Conservation (phyloP, 129 eudicot species). For the Oenanthe sinensis region DNA sequence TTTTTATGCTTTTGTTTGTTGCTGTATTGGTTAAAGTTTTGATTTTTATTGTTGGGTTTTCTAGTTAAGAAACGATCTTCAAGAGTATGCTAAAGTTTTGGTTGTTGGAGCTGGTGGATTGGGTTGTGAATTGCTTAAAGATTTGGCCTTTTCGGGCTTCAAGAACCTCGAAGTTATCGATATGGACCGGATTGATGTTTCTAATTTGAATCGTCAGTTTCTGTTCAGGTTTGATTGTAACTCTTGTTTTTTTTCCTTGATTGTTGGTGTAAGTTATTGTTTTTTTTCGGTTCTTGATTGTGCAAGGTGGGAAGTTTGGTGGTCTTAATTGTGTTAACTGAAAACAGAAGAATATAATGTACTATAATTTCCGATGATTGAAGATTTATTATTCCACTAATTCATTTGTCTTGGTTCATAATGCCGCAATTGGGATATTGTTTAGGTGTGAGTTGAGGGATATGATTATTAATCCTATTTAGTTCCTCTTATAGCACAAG, state of each 20-base stretch:
- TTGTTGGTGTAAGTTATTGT: background rate
- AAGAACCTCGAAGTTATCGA: conserved; percentile 76
- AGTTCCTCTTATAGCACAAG: background rate
- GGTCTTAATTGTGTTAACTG: too few relatives aligned
- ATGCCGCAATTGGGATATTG: background rate
- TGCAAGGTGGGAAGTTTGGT: background rate
- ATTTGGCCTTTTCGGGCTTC: conserved; percentile 82
- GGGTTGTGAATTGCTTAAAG: conserved; percentile 92
- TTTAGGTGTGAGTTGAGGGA: background rate
- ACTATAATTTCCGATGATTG: background rate
- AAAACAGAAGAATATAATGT: background rate
- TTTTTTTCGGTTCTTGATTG: background rate
- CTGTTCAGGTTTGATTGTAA: conserved; percentile 28
- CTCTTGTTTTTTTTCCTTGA: background rate
- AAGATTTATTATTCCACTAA: background rate
- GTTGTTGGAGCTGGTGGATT: conserved; percentile 98
- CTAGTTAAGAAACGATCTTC: conserved; percentile 75
- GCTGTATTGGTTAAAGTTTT: background rate
- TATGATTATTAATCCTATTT: background rate
- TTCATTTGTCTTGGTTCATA: background rate
- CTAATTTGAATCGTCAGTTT: conserved; percentile 92
- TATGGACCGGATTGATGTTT: conserved; percentile 85
- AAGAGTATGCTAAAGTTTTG: conserved; percentile 58
- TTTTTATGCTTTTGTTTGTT: background rate
- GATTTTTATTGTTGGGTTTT: conserved; percentile 6